Conservation (phyloP, 108 stramenopile species). For the Fragilaria radians region DNA sequence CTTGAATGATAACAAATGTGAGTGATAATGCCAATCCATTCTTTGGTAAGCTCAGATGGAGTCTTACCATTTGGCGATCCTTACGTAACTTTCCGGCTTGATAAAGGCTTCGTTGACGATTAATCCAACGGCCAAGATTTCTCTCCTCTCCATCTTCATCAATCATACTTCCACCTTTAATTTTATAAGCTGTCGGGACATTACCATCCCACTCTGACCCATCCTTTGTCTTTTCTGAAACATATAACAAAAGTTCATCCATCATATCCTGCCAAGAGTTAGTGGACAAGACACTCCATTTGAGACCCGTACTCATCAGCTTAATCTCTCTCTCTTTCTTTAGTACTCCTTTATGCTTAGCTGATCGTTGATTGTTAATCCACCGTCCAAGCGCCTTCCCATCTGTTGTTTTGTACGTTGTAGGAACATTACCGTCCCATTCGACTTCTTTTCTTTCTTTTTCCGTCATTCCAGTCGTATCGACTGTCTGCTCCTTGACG, state of each 20-base stretch:
- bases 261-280: slow-evolving; percentile 85
- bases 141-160: slow-evolving; percentile 60
- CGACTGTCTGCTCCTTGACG: slow-evolving; percentile 44
- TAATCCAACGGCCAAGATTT: slow-evolving; percentile 85
- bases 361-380: slow-evolving; percentile 86
- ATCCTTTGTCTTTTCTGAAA: slow-evolving; percentile 39
- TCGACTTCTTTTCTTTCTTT: slow-evolving; percentile 47
- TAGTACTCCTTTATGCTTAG: slow-evolving; percentile 71
- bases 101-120: slow-evolving; percentile 77
- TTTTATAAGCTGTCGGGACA: slow-evolving; percentile 79
- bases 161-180: slow-evolving; percentile 34
- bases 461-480: neutral
- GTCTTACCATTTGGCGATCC: slow-evolving; percentile 45
- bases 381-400: slow-evolving; percentile 82
- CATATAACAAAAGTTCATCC: slow-evolving; percentile 72
- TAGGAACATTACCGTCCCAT: slow-evolving; percentile 85
- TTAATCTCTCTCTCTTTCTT: slow-evolving; percentile 71
- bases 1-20: slow-evolving; percentile 2
- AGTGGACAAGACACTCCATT: slow-evolving; percentile 86
- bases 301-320: slow-evolving; percentile 73
- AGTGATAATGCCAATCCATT: neutral
- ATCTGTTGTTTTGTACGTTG: slow-evolving; percentile 56
- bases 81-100: slow-evolving; percentile 76
- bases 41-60: neutral
- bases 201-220: slow-evolving; percentile 39